These are phyloP conservation scores for Globisporangium abappressorium DNA, from an alignment of 352 stramenopile genomes.

Conservation along the genomic window DNA sequence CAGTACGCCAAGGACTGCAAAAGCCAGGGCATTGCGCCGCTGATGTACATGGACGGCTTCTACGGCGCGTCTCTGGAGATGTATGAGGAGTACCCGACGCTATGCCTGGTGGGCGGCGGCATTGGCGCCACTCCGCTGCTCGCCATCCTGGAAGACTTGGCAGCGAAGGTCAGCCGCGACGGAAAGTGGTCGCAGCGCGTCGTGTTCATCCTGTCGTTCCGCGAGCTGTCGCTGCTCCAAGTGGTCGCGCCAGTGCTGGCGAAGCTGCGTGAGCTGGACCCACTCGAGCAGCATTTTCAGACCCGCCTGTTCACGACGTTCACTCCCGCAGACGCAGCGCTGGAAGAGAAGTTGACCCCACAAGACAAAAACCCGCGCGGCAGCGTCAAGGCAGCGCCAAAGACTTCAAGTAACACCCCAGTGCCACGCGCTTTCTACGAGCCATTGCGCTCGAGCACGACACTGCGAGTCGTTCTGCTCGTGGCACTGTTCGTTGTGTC, in stretches of 20 bases:
- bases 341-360: not conserved
- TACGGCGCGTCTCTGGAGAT: constrained; percentile 45
- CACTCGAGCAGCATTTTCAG: constrained; percentile 33
- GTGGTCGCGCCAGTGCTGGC: constrained; percentile 28
- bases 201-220: constrained; percentile 40
- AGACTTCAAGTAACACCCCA: not conserved
- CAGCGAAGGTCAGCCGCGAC: constrained; percentile 24
- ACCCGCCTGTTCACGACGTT: constrained; percentile 30
- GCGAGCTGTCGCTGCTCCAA: constrained; percentile 36
- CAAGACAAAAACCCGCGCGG: not conserved
- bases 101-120: constrained; percentile 42
- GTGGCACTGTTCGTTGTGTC: constrained; percentile 34
- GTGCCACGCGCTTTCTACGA: constrained; percentile 42
- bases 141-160: constrained; percentile 45
- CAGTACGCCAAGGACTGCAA: constrained; percentile 41
- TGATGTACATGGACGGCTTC: constrained; percentile 57
- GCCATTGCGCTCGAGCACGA: constrained; percentile 45
- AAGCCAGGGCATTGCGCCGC: constrained; percentile 19
- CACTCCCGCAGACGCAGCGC: constrained; percentile 17
- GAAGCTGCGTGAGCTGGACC: constrained; percentile 35
- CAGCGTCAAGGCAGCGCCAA: constrained; percentile 15
- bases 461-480: constrained; percentile 33
- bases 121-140: constrained; percentile 48
- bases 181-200: constrained; percentile 38
- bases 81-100: constrained; percentile 44